Evolutionary conservation across 1,284 basidiomycete genomes (phyloP), one percentile per base, ranked within the genome.

Genomic region (Ustilago esculenta): DNA sequence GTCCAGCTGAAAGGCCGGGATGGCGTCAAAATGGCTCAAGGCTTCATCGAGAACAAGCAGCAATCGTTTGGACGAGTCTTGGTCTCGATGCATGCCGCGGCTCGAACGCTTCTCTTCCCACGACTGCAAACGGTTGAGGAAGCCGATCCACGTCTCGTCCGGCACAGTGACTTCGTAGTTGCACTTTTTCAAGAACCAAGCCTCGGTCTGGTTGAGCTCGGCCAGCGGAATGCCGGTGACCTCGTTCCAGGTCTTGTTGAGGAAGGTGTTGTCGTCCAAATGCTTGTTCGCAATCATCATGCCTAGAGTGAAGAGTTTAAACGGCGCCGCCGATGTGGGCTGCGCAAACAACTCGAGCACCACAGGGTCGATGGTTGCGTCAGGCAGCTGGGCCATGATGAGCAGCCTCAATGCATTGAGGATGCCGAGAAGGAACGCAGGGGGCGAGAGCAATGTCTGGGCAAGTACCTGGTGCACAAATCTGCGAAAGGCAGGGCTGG

Each of bases 241-340:
- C 43, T 81, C 80, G 51, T 75, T 72, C 80, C 80, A 81, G 5
- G 80, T 81, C 66, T 78, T 79, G 69, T 80, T 80, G 48, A 78
- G 64, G 59, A 81, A 81, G 2, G 80, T 81, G 61, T 81, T 79
- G 61, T 81, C 80, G 42, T 81, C 80, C n/a, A 81, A 43, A 42
- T 79, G 76, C 66, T 81, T 81, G 68, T 80, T 81, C 46, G 78
- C 75, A n/a, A 81, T 75, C 80, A 81, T 81, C 58, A 76, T 67
- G 44, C 80, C 77, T 15, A 66, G 43, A 2, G 77, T 77, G 35
- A 81, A 73, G 14, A 81, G 60, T 68, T 81, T 81, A 71, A 81
- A 81, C 0, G 79, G 70, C 27, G 71, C 76, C 1, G 74, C 67
- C 11, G 79, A 72, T 1, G 71, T 72, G 18, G 76, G 79, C 40